Conservation (phyloP, 768 basidiomycete species). For the Terana coerulea region DNA sequence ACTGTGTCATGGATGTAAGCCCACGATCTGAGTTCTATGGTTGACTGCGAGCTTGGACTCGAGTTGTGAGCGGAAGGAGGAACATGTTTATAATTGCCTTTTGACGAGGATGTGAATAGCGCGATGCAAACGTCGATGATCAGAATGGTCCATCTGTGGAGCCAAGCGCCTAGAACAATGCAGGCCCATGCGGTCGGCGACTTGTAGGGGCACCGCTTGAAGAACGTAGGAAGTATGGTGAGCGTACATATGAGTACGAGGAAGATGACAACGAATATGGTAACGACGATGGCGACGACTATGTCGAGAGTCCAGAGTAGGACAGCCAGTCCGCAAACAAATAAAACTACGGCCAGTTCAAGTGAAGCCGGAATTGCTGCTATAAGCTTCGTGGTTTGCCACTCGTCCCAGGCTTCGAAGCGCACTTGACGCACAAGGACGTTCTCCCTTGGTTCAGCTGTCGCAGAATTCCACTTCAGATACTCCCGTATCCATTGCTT, state of each 20-base stretch:
- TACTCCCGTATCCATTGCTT: slow-evolving; percentile 12
- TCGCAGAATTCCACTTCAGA: slow-evolving; percentile 9
- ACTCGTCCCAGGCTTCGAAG: slow-evolving; percentile 17
- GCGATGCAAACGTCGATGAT: too few relatives aligned
- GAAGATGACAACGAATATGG: not conserved
- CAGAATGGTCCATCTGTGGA: too few relatives aligned
- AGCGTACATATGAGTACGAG: not conserved
- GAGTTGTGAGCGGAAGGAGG: too few relatives aligned
- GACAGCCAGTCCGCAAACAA: slow-evolving; percentile 21
- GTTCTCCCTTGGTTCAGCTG: slow-evolving; percentile 20
- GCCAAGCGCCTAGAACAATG: too few relatives aligned
- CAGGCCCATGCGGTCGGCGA: slow-evolving; percentile 3
- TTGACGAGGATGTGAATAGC: too few relatives aligned
- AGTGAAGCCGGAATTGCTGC: slow-evolving; percentile 18
- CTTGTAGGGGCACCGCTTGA: slow-evolving; percentile 3
- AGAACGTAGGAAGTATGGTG: slow-evolving; percentile 1
- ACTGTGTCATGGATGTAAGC: too few relatives aligned
- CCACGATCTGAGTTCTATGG: too few relatives aligned
- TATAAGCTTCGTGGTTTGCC: slow-evolving; percentile 17
- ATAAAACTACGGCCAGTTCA: slow-evolving; percentile 18
- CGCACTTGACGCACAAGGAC: slow-evolving; percentile 23
- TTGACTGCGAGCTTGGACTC: too few relatives aligned
- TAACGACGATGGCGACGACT: slow-evolving; percentile 13
- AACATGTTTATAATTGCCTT: too few relatives aligned
- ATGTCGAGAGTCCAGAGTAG: slow-evolving; percentile 17